These are phyloP conservation scores for Yamadazyma nakazawae DNA, from an alignment of 805 yeast species.

Conservation along the genomic window DNA sequence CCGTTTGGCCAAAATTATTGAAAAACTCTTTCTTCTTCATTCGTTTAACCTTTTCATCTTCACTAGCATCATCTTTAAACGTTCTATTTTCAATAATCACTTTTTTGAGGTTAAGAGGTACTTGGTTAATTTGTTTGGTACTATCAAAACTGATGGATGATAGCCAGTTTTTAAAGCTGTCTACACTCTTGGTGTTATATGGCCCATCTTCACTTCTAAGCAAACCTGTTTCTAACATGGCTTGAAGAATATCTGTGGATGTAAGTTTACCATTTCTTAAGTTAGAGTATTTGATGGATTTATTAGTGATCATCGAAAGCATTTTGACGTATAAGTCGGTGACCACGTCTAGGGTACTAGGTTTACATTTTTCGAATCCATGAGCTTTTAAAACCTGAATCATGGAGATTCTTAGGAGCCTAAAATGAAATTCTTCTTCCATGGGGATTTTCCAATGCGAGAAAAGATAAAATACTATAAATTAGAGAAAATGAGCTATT, in stretches of 20 bases:
- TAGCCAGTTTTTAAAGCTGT: constrained; percentile 38
- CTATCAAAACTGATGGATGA: constrained; percentile 23
- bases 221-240: constrained; percentile 60
- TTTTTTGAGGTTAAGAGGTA: constrained; percentile 29
- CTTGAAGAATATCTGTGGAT: constrained; percentile 68
- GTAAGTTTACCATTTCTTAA: constrained; percentile 42
- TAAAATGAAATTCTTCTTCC: constrained; percentile 41
- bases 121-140: constrained; percentile 14
- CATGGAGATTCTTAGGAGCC: constrained; percentile 36
- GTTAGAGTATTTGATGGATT: constrained; percentile 49
- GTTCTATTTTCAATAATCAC: constrained; percentile 38
- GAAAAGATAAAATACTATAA: neutral
- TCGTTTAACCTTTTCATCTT: constrained; percentile 32
- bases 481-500: neutral
- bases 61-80: constrained; percentile 33
- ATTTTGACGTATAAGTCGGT: constrained; percentile 73
- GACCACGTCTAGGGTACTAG: constrained; percentile 67
- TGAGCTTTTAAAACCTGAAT: constrained; percentile 67
- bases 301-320: constrained; percentile 50
- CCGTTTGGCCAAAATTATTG: constrained; percentile 25
- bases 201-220: constrained; percentile 46
- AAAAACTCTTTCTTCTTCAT: constrained; percentile 38
- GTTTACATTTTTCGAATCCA: constrained; percentile 80
- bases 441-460: constrained; percentile 9
- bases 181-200: constrained; percentile 34